Evolutionary conservation across 306 rosid species (phyloP), one percentile per base, ranked within the genome.

Genomic region (Leucaena leucocephala): DNA sequence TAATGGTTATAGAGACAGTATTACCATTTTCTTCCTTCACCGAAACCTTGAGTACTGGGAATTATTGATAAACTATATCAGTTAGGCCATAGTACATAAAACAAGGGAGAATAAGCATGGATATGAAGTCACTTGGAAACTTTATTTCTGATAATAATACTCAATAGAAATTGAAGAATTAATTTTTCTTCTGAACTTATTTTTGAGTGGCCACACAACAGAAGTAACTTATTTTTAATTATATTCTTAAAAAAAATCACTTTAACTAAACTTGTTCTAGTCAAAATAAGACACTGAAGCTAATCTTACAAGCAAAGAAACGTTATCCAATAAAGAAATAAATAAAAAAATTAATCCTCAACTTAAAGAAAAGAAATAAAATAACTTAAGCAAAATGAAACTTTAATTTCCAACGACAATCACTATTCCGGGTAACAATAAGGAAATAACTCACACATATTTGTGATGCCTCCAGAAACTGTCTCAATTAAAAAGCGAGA

Each of bases 381-480:
- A 57, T 22, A 22, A 21, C 35, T 21, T 21, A 0, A 57, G 12
- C 34, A 21, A 9, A 57, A 57, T 57, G 13, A n/a, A 58, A 9
- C 64, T 58, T 58, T 3, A 22, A 58, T 22, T 58, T 58, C 35
- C 15, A 22, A 58, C 36, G 10, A 9, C 36, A 43, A 44, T 68
- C 36, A 68, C 17, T 33, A 57, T 33, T 11, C n/a, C 40, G 8
- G 78, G 39, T 22, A 71, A 75, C 42, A 81, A 71, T 27, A 46
- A 22, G 44, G 39, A n/a, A 74, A 76, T 48, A 45, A 85, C 98
- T 88, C 79, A 95, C 99, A 82, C 59, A 58, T 82, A 90, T 95
- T 95, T n/a, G 99, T 95, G 74, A 93, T 95, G 80, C 98, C 99
- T 34, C 97, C 99, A 2, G 98, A 90, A 68, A 95, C 90, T 11